Percentiles rank a stretch among this genome's conserved stretches.
These are phyloP conservation scores for Nannochloropsis oceanica DNA, from an alignment of 108 stramenopile genomes.

Conservation along the genomic window DNA sequence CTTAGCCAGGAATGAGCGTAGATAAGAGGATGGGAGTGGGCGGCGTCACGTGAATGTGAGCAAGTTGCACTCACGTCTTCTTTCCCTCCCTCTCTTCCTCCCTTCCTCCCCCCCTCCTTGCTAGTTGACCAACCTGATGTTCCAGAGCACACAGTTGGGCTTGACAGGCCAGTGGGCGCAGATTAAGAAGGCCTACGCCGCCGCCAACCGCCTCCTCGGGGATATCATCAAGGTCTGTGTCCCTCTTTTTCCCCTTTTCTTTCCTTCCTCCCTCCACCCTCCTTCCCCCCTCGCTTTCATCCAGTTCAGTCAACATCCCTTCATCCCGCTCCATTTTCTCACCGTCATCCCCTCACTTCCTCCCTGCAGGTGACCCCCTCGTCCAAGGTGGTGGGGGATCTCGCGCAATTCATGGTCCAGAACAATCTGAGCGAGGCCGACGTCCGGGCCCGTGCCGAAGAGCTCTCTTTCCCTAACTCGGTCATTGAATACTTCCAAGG, in stretches of 20 bases:
- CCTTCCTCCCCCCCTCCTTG: constrained; percentile 31
- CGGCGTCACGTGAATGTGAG: background rate
- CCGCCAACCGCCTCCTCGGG: constrained; percentile 75
- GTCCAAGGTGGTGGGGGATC: constrained; percentile 84
- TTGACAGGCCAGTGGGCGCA: constrained; percentile 74
- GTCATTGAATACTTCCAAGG: constrained; percentile 90
- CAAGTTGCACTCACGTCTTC: background rate
- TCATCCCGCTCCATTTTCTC: too few species aligned
- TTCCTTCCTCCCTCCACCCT: too few species aligned
- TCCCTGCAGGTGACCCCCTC: constrained; percentile 56
- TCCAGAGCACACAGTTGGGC: constrained; percentile 75
- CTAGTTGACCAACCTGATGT: constrained; percentile 90
- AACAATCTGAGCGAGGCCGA: constrained; percentile 75
- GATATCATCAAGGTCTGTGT: constrained; percentile 81
- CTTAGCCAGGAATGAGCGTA: background rate
- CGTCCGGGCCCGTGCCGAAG: constrained; percentile 65
- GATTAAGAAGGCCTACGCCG: constrained; percentile 76
- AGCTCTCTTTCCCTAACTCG: constrained; percentile 66
- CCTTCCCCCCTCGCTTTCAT: background rate
- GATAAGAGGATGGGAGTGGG: background rate
- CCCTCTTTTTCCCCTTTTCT: too few species aligned
- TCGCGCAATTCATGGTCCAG: constrained; percentile 89
- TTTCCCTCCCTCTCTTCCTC: background rate
- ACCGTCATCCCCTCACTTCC: background rate
- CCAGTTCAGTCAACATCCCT: background rate